phyloP scores from a whole-genome alignment of 768 basidiomycete species.

The Mycena chlorophos region DNA sequence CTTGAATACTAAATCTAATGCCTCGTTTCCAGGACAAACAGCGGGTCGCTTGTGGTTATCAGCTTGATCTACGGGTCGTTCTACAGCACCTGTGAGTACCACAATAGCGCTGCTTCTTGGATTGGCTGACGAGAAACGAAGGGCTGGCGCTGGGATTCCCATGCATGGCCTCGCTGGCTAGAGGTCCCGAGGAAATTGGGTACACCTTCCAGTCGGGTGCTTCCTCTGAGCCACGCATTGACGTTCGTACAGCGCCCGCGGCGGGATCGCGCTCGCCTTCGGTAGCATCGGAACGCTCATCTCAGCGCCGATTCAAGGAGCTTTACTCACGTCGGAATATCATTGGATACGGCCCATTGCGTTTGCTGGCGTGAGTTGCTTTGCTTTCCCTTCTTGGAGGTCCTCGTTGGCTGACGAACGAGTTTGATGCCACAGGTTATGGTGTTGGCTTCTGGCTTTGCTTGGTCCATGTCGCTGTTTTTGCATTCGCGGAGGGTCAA shows the following conservation, averaged over 20 bases:
- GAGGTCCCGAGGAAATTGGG: constrained; percentile 3
- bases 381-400: no score
- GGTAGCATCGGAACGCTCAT: background rate
- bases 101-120: background rate
- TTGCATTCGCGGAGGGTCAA: background rate
- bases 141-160: constrained; percentile 2
- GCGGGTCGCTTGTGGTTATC: background rate
- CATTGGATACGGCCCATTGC: background rate
- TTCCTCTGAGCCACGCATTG: background rate
- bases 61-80: constrained; percentile 2
- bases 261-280: constrained; percentile 1
- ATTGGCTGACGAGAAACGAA: background rate
- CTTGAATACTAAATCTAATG: background rate
- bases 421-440: background rate
- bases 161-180: background rate
- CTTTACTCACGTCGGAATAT: background rate
- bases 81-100: background rate
- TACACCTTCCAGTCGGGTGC: background rate
- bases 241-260: background rate
- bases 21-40: background rate
- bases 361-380: background rate
- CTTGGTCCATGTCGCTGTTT: background rate
- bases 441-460: background rate
- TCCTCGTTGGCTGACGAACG: background rate
- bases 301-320: constrained; percentile 5